Conservation (phyloP, 148 eudicot species). For the Fagopyrum homotropicum region DNA sequence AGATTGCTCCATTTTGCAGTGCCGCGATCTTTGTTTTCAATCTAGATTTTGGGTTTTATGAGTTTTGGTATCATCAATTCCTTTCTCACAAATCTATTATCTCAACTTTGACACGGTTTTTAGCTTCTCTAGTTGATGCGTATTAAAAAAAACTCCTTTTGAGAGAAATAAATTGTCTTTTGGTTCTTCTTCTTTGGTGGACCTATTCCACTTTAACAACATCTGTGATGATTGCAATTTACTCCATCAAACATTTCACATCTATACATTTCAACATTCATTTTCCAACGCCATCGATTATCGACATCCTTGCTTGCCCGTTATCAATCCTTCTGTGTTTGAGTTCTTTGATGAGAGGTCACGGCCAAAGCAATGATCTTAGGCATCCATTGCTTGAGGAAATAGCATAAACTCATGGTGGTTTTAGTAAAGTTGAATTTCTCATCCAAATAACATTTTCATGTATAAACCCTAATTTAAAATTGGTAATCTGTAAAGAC, state of each 20-base stretch:
- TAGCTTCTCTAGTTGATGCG: constrained; percentile 35
- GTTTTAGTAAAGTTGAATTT: constrained; percentile 39
- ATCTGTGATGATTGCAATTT: constrained; percentile 22
- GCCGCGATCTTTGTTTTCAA: constrained; percentile 29
- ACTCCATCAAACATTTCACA: constrained; percentile 25
- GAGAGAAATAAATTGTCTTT: constrained; percentile 33
- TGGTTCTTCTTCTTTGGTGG: constrained; percentile 64
- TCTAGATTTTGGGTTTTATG: constrained; percentile 36
- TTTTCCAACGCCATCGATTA: constrained; percentile 31
- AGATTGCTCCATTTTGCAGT: constrained; percentile 35
- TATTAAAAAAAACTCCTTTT: constrained; percentile 22
- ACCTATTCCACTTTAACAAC: constrained; percentile 29
- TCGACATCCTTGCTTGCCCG: constrained; percentile 49
- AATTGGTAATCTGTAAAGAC: constrained; percentile 47
- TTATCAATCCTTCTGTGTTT: constrained; percentile 50
- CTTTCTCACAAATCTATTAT: constrained; percentile 23
- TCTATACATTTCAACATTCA: constrained; percentile 23
- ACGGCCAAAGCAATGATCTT: constrained; percentile 20
- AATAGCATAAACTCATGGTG: background rate
- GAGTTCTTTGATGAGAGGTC: constrained; percentile 17
- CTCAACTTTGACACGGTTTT: constrained; percentile 47
- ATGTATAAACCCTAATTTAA: constrained; percentile 84
- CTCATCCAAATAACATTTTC: constrained; percentile 58
- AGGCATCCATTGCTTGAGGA: constrained; percentile 40
- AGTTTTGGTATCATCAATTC: constrained; percentile 28